Conservation (phyloP, 1,284 basidiomycete species). For the Singerocomus inundabilis region DNA sequence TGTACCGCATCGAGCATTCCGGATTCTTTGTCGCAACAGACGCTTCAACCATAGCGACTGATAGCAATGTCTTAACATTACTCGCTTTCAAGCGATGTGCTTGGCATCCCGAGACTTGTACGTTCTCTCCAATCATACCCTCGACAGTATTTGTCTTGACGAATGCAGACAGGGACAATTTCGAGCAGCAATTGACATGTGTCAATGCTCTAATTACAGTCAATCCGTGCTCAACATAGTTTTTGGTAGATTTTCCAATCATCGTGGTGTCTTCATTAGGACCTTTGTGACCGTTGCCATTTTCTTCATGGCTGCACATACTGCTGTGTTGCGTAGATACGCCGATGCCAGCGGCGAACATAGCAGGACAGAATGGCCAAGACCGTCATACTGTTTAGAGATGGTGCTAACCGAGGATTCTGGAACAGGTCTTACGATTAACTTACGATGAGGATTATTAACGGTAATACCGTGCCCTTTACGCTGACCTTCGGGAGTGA, state of each 20-base stretch:
- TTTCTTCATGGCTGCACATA: slow-evolving; percentile 37
- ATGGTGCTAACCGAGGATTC: slow-evolving; percentile 31
- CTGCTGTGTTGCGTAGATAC: slow-evolving; percentile 40
- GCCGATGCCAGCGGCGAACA: slow-evolving; percentile 37
- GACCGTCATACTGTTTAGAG: slow-evolving; percentile 37
- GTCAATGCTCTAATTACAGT: neutral
- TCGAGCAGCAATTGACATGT: slow-evolving; percentile 26
- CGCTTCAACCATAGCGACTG: neutral
- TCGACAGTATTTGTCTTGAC: slow-evolving; percentile 36
- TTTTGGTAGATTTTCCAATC: slow-evolving; percentile 48
- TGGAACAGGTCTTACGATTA: slow-evolving; percentile 21
- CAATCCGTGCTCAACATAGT: neutral
- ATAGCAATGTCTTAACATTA: neutral
- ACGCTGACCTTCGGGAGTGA: neutral
- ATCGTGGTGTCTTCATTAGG: slow-evolving; percentile 54
- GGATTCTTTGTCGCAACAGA: neutral
- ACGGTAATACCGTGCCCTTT: neutral
- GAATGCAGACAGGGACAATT: slow-evolving; percentile 16
- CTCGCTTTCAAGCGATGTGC: neutral
- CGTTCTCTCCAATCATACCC: slow-evolving; percentile 40
- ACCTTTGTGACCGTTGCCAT: slow-evolving; percentile 56
- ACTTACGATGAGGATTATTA: slow-evolving; percentile 15
- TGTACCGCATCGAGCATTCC: neutral
- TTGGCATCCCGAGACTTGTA: neutral
- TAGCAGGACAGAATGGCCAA: slow-evolving; percentile 33